Evolutionary conservation across 202 grass and related monocot genomes (phyloP), one percentile per base, ranked within the genome.

Genomic region (Schoenoplectus triqueter): DNA sequence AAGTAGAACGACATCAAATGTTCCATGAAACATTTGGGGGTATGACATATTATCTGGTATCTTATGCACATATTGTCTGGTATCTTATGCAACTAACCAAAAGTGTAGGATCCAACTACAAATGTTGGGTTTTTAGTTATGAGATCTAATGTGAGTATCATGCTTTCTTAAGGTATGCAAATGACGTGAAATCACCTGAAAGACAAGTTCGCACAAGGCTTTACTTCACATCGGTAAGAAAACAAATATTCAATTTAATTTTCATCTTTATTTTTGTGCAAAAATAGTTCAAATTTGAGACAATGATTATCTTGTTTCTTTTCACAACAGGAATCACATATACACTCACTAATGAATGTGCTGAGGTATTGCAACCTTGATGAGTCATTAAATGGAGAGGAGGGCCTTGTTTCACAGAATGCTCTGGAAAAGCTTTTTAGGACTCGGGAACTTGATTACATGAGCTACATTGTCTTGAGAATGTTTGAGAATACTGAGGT

Each of bases 401-500:
- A 97, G 46, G 90, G 92, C 70, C 89, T 94, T 87, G 92, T 97
- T 61, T 95, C 88, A 80, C 56, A 85, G 75, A 88, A 85, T 75
- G 78, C 88, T 86, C 52, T 92, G 85, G 87, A 95, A 49, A 66
- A n/a, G 3, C 71, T 97, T 80, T 89, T 89, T 80, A 90, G 87
- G 81, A 92, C 95, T 52, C 87, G 80, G 54, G 95, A 97, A 89
- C 95, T 97, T 83, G 92, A 97, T 80, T 97, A 97, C 80, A 97
- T 97, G 92, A 97, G 95, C 80, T 93, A 97, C 78, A 93, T 97
- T 81, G 95, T 94, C 46, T 84, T 97, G 70, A 92, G 92, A 63
- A 91, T 97, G 95, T 97, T 94, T 54, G 95, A 97, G 87, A 97
- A 92, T 89, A 94, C 90, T 21, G 91, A 94, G 95, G 95, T 97